Conservation (phyloP, 176 grass and related monocot genomes). For the Phoenix roebelenii region DNA sequence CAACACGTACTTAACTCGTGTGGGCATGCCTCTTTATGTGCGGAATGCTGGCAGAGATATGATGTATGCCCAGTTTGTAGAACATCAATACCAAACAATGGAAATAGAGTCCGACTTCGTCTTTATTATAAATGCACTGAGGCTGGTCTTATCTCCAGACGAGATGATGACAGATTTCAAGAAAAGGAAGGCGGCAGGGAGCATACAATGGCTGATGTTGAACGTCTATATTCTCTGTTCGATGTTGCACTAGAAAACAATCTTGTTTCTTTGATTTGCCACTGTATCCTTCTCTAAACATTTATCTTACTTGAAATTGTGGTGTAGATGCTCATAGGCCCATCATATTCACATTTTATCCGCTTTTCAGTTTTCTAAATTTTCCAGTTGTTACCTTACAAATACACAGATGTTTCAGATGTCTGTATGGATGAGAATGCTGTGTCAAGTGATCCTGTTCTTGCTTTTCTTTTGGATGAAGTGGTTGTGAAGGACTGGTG, state of each 20-base stretch:
- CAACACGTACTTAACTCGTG: conserved; percentile 77
- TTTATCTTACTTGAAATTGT: background rate
- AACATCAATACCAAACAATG: conserved; percentile 39
- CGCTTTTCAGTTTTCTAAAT: conserved; percentile 1
- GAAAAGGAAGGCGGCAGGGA: conserved; percentile 54
- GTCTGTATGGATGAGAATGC: conserved; percentile 99
- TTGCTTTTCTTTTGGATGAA: conserved; percentile 97
- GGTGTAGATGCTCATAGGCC: background rate
- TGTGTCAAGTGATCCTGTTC: conserved; percentile 88
- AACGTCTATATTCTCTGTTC: conserved; percentile 71
- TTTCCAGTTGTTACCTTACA: conserved; percentile 45
- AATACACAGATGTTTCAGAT: conserved; percentile 65
- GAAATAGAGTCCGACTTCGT: conserved; percentile 40
- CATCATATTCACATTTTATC: background rate
- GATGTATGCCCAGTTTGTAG: conserved; percentile 88
- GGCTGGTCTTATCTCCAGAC: conserved; percentile 65
- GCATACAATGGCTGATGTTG: conserved; percentile 53
- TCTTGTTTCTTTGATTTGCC: conserved; percentile 76
- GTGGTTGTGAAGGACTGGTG: conserved; percentile 99
- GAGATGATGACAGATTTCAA: conserved; percentile 84
- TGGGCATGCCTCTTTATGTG: conserved; percentile 83
- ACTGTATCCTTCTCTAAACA: conserved; percentile 70
- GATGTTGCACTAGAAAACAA: conserved; percentile 91
- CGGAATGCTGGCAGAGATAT: conserved; percentile 88
- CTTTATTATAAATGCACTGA: conserved; percentile 87